Conservation (phyloP, 768 basidiomycete genomes). For the Fistulinella prunicolor region DNA sequence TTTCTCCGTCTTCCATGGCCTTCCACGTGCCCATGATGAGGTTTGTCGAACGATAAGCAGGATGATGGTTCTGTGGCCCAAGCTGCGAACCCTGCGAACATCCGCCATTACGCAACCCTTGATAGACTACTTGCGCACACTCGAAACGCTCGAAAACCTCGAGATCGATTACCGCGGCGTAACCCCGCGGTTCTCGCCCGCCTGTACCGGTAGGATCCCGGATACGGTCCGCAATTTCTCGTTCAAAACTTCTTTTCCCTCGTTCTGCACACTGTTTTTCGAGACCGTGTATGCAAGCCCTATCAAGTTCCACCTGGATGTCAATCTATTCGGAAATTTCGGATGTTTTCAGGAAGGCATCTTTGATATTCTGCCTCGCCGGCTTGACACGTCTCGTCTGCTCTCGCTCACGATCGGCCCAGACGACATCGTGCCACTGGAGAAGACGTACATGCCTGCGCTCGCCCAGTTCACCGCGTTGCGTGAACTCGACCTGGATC, state of each 20-base stretch:
- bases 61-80: slow-evolving; percentile 18
- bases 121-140: slow-evolving; percentile 10
- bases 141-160: slow-evolving; percentile 7
- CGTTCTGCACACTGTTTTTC: slow-evolving; percentile 13
- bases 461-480: slow-evolving; percentile 14
- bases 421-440: too few relatives aligned
- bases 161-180: slow-evolving; percentile 7
- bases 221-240: slow-evolving; percentile 13
- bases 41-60: slow-evolving; percentile 6
- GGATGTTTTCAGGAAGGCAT: slow-evolving; percentile 12
- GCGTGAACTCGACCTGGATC: slow-evolving; percentile 17
- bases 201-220: slow-evolving; percentile 11
- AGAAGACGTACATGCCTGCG: too few relatives aligned
- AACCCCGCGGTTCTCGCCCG: slow-evolving; percentile 6
- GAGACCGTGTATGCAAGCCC: slow-evolving; percentile 11
- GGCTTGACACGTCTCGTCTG: slow-evolving; percentile 10
- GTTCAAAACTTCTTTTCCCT: slow-evolving; percentile 4
- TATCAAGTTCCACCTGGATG: background rate
- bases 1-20: slow-evolving; percentile 7
- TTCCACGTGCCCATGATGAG: slow-evolving; percentile 4
- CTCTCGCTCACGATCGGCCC: background rate
- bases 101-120: slow-evolving; percentile 12
- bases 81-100: slow-evolving; percentile 6
- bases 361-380: slow-evolving; percentile 9
- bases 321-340: too few relatives aligned